phyloP scores from a whole-genome alignment of 192 early-diverging fungal genomes.

The Coemansia sp. region DNA sequence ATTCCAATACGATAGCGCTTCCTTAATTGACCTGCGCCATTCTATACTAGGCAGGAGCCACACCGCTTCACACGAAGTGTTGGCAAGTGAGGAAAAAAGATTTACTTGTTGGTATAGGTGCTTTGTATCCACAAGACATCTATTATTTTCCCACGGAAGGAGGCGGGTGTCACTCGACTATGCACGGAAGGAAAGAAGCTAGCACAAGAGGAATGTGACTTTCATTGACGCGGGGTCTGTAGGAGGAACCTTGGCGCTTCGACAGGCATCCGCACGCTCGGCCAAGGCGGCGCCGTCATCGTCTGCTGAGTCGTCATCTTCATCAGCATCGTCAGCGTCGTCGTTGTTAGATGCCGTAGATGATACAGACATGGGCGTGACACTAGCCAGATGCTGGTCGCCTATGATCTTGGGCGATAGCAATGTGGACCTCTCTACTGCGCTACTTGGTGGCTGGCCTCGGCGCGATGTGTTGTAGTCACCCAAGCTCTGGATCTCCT shows the following conservation, averaged over 20 bases:
- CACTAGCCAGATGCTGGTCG: slow-evolving; percentile 7
- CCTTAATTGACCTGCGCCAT: neutral
- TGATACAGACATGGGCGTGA: slow-evolving; percentile 25
- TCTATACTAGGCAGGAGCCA: neutral
- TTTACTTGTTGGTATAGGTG: neutral
- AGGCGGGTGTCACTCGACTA: neutral
- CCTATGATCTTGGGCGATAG: neutral
- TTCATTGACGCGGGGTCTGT: slow-evolving; percentile 47
- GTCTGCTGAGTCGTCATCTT: slow-evolving; percentile 23
- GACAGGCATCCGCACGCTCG: neutral
- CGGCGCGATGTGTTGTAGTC: neutral
- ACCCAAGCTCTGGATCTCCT: neutral
- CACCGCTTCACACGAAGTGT: neutral
- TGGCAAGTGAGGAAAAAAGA: neutral
- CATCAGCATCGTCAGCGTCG: slow-evolving; percentile 21
- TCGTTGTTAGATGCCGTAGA: slow-evolving; percentile 25
- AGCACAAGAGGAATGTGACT: slow-evolving; percentile 41
- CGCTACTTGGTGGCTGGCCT: neutral
- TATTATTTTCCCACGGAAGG: slow-evolving; percentile 4
- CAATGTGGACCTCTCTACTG: neutral
- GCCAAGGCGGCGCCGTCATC: slow-evolving; percentile 21
- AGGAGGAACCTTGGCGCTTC: neutral
- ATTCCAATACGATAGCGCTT: neutral
- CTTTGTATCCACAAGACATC: neutral
- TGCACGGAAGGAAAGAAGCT: slow-evolving; percentile 1